Percentiles rank a stretch among this genome's conserved stretches.
phyloP scores from a whole-genome alignment of 768 basidiomycete species.

The Chalciporus pseudorubinellus region DNA sequence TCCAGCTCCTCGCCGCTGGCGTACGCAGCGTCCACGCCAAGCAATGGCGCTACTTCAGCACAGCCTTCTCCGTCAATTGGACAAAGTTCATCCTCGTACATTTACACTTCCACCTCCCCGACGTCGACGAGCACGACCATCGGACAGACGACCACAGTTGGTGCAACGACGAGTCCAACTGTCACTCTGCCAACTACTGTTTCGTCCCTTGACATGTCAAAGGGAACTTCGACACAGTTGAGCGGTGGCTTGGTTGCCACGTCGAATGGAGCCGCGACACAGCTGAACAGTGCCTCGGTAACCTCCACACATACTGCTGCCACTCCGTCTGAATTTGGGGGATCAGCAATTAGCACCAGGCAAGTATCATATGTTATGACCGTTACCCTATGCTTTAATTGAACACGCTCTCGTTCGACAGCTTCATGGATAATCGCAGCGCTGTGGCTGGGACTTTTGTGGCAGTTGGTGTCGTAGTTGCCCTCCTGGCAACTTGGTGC shows the following conservation, averaged over 20 bases:
- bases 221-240: no score
- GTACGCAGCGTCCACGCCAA: background rate
- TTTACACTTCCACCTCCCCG: background rate
- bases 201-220: slow-evolving; percentile 22
- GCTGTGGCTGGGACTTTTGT: slow-evolving; percentile 76
- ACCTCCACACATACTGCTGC: slow-evolving; percentile 54
- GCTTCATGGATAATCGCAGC: slow-evolving; percentile 65
- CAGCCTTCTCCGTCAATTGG: background rate
- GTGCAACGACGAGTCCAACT: no score
- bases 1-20: background rate
- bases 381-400: background rate
- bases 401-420: slow-evolving; percentile 21
- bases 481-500: slow-evolving; percentile 44
- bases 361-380: slow-evolving; percentile 18
- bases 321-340: slow-evolving; percentile 41
- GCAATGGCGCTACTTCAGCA: background rate
- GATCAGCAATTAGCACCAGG: slow-evolving; percentile 18
- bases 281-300: slow-evolving; percentile 41
- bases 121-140: slow-evolving; percentile 42
- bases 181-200: no score
- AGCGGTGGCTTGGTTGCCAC: no score
- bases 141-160: slow-evolving; percentile 35
- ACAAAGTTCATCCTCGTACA: background rate
- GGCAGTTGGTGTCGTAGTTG: slow-evolving; percentile 55
- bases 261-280: slow-evolving; percentile 41